Evolutionary conservation across 2,329 filamentous ascomycete genomes (phyloP).

Genomic region (Beauveria rudraprayagi): DNA sequence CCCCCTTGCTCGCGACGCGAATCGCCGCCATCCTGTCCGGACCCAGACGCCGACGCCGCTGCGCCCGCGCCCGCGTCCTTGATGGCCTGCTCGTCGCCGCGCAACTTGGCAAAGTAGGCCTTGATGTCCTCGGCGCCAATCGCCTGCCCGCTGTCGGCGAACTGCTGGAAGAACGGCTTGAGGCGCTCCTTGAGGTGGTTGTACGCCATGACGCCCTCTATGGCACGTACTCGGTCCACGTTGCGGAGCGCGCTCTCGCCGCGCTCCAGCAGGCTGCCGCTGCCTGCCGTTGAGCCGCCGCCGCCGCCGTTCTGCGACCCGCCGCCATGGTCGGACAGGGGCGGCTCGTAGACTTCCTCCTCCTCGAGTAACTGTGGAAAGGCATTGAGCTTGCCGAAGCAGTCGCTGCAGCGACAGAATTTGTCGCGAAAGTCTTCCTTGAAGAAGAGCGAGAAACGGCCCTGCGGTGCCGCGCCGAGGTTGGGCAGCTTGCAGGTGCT

Average conservation of each 20-base stretch:
- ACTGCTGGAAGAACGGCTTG: slow-evolving; percentile 89
- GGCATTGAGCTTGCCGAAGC: slow-evolving; percentile 62
- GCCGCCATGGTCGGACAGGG: slow-evolving; percentile 60
- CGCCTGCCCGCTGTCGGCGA: slow-evolving; percentile 80
- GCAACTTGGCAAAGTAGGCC: slow-evolving; percentile 85
- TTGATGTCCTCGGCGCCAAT: slow-evolving; percentile 96
- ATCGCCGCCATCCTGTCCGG: slow-evolving; percentile 24
- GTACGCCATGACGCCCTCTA: slow-evolving; percentile 97
- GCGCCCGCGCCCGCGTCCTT: slow-evolving; percentile 51
- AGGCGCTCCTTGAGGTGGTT: slow-evolving; percentile 93
- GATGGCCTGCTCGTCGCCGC: slow-evolving; percentile 76
- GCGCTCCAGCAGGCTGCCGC: slow-evolving; percentile 77
- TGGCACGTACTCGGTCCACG: slow-evolving; percentile 85
- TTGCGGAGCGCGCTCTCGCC: slow-evolving; percentile 88
- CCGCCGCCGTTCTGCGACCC: slow-evolving; percentile 19
- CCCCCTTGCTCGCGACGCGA: slow-evolving; percentile 45
- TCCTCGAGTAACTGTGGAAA: slow-evolving; percentile 84
- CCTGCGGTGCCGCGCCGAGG: slow-evolving; percentile 48
- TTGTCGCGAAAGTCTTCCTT: slow-evolving; percentile 68
- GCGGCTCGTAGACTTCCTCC: slow-evolving; percentile 90
- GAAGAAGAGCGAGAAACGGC: slow-evolving; percentile 74
- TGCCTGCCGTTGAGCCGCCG: slow-evolving; percentile 55
- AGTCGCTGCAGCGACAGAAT: slow-evolving; percentile 75
- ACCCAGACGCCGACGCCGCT: slow-evolving; percentile 28
- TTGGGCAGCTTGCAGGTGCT: slow-evolving; percentile 50